A percentile compares a stretch with the other conserved stretches of the same genome.
phyloP scores from a whole-genome alignment of 2,329 filamentous ascomycete genomes.

The Ophiostoma quercus region DNA sequence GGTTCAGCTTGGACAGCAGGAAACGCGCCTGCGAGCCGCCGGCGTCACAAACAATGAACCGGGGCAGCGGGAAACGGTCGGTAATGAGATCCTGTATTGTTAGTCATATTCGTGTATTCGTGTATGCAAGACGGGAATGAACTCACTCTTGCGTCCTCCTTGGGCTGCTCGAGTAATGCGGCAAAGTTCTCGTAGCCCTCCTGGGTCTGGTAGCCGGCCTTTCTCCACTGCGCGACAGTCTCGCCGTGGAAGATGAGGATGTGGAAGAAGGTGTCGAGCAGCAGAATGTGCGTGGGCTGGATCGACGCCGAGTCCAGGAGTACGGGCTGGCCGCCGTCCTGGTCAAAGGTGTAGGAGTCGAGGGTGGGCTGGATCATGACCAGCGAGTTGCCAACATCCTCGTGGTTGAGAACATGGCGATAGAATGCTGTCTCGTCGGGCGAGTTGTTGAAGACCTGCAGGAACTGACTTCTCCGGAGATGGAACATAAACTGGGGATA shows the following conservation, averaged over 20 bases:
- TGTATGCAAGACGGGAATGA: no score
- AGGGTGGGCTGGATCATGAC: conserved; percentile 99
- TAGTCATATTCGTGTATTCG: conserved; percentile 13
- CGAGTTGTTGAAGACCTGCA: conserved; percentile 99
- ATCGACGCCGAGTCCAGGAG: conserved; percentile 94
- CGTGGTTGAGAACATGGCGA: conserved; percentile 91
- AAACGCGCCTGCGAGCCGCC: conserved; percentile 97
- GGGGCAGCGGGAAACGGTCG: conserved; percentile 94
- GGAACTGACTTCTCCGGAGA: conserved; percentile 88
- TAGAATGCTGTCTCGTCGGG: conserved; percentile 99
- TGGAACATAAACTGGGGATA: conserved; percentile 99
- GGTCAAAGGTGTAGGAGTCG: conserved; percentile 94
- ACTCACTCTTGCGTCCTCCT: conserved; percentile 76
- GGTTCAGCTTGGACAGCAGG: conserved; percentile 88
- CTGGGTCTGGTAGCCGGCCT: conserved; percentile 95
- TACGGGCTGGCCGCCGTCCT: conserved; percentile 89
- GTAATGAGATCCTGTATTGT: conserved; percentile 77
- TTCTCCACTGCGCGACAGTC: conserved; percentile 95
- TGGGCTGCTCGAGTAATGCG: conserved; percentile 79
- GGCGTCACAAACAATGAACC: conserved; percentile 98
- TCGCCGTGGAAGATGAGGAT: conserved; percentile 99
- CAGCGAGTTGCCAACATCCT: conserved; percentile 92
- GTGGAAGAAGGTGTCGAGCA: conserved; percentile 98
- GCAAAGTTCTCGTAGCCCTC: conserved; percentile 98
- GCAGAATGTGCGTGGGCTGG: conserved; percentile 84